These are phyloP conservation scores for Candida berthetii DNA, from an alignment of 805 yeast species.

Conservation along the genomic window DNA sequence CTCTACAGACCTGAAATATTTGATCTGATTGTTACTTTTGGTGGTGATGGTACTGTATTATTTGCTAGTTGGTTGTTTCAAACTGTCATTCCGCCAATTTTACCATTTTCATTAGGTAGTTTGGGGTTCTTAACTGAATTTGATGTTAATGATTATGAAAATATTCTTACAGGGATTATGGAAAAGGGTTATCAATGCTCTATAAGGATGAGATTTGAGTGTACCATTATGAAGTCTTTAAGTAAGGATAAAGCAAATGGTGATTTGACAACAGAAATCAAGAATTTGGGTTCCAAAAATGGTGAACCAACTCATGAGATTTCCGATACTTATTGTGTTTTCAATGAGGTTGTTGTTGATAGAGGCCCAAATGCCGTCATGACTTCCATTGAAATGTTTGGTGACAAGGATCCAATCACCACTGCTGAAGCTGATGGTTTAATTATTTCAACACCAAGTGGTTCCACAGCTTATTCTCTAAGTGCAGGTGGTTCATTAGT, in stretches of 20 bases:
- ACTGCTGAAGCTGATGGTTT: constrained; percentile 65
- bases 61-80: constrained; percentile 59
- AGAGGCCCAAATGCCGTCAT: constrained; percentile 47
- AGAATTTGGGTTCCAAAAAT: constrained; percentile 12
- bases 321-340: constrained; percentile 28
- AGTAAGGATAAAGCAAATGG: constrained; percentile 7
- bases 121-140: constrained; percentile 58
- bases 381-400: constrained; percentile 44
- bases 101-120: constrained; percentile 61
- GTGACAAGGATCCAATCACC: constrained; percentile 43
- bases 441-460: constrained; percentile 61
- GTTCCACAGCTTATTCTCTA: constrained; percentile 53
- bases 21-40: constrained; percentile 58
- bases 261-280: constrained; percentile 19
- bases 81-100: constrained; percentile 55
- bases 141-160: constrained; percentile 32
- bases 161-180: constrained; percentile 28
- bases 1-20: constrained; percentile 26
- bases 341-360: constrained; percentile 46
- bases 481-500: constrained; percentile 50
- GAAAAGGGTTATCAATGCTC: constrained; percentile 39
- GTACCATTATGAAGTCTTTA: constrained; percentile 35
- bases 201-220: constrained; percentile 43
- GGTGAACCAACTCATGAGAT: constrained; percentile 21
- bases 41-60: constrained; percentile 70